phyloP scores from a whole-genome alignment of 2,329 filamentous ascomycete species.

The Alternaria infectoria region DNA sequence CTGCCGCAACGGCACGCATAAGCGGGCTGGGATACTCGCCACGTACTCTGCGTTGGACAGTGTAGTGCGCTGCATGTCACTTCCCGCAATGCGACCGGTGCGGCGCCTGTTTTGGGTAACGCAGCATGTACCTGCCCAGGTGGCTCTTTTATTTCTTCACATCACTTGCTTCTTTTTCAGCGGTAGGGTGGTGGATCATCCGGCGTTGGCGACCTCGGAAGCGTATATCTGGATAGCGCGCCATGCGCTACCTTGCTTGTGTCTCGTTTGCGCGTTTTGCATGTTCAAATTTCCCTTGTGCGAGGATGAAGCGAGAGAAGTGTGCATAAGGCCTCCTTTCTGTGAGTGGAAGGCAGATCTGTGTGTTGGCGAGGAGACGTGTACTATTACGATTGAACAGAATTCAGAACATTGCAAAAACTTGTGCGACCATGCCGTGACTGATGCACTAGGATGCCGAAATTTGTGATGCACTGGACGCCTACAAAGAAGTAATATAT shows the following conservation, averaged over 20 bases:
- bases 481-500: background rate
- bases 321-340: slow-evolving; percentile 4
- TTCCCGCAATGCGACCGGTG: slow-evolving; percentile 1
- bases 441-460: background rate
- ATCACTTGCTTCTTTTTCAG: slow-evolving; percentile 8
- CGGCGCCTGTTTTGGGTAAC: background rate
- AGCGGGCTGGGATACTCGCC: slow-evolving; percentile 37
- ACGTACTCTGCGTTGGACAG: slow-evolving; percentile 19
- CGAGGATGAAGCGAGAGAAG: slow-evolving; percentile 16
- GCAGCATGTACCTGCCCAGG: slow-evolving; percentile 1
- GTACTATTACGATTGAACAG: slow-evolving; percentile 16
- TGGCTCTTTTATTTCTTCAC: slow-evolving; percentile 9
- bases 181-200: slow-evolving; percentile 6
- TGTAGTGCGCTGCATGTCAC: slow-evolving; percentile 4
- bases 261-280: slow-evolving; percentile 7
- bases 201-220: slow-evolving; percentile 5
- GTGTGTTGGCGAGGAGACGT: slow-evolving; percentile 1
- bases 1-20: slow-evolving; percentile 4
- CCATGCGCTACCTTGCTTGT: slow-evolving; percentile 5
- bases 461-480: background rate
- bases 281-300: slow-evolving; percentile 10
- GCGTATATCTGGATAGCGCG: background rate
- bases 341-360: background rate
- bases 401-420: slow-evolving; percentile 1
- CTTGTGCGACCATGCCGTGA: background rate